These are phyloP conservation scores for Heliamphora pulchella DNA, from an alignment of 179 eudicot genomes.

Conservation along the genomic window DNA sequence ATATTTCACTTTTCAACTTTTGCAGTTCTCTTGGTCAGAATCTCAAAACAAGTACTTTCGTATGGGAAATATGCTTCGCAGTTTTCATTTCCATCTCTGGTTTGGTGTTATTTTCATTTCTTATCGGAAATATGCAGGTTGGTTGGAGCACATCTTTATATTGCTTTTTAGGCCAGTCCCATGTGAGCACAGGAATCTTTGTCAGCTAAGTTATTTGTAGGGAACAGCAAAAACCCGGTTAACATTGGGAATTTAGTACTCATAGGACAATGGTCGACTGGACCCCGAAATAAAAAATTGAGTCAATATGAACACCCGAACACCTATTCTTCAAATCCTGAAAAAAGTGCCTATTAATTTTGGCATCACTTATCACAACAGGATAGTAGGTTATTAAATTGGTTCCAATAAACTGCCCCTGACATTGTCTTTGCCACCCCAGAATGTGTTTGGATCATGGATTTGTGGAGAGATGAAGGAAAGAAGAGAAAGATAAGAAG, in stretches of 20 bases:
- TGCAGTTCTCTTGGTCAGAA: slow-evolving; percentile 96
- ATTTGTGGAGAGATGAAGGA: too few species aligned
- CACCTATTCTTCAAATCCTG: neutral
- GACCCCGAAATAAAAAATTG: neutral
- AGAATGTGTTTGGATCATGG: neutral
- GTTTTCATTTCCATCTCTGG: slow-evolving; percentile 81
- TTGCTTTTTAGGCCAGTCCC: neutral
- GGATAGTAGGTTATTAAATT: neutral
- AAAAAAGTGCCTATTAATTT: slow-evolving; percentile 1
- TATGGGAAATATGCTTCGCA: slow-evolving; percentile 81
- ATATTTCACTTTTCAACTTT: slow-evolving; percentile 13
- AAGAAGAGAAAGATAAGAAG: too few species aligned
- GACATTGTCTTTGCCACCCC: neutral
- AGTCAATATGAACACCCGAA: neutral
- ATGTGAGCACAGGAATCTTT: neutral
- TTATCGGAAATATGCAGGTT: slow-evolving; percentile 99
- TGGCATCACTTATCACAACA: neutral
- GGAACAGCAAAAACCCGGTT: slow-evolving; percentile 4
- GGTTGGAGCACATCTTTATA: neutral
- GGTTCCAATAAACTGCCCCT: neutral
- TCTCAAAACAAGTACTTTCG: slow-evolving; percentile 74
- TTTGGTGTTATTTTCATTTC: slow-evolving; percentile 83
- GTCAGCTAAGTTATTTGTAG: neutral
- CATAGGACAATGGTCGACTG: too few species aligned
- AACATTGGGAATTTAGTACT: neutral